Conservation (phyloP, 1,284 basidiomycete genomes). For the Tilletiaria anomala region DNA sequence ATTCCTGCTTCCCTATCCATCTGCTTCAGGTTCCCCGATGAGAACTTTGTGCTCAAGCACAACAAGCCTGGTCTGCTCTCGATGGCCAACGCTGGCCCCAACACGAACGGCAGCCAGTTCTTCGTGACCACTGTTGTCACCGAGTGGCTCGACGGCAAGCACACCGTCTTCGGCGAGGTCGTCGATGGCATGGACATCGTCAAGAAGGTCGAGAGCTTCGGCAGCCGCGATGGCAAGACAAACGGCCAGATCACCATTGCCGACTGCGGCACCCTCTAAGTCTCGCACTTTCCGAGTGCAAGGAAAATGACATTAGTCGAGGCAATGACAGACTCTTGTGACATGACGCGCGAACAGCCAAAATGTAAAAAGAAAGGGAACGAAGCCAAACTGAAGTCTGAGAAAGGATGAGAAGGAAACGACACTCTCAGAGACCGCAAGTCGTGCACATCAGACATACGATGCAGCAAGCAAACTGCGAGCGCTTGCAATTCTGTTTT, state of each 20-base stretch:
- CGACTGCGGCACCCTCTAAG: conserved; percentile 33
- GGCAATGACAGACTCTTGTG: too few relatives aligned
- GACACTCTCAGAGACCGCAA: too few relatives aligned
- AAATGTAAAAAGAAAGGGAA: too few relatives aligned
- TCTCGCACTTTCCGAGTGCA: too few relatives aligned
- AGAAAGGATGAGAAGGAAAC: too few relatives aligned
- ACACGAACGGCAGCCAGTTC: conserved; percentile 36
- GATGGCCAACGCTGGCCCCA: conserved; percentile 40
- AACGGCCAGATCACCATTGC: conserved; percentile 31
- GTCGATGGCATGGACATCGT: conserved; percentile 32
- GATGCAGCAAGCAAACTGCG: too few relatives aligned
- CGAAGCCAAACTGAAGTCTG: too few relatives aligned
- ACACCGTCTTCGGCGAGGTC: conserved; percentile 34
- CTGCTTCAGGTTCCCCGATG: conserved; percentile 8
- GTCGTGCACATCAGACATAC: too few relatives aligned
- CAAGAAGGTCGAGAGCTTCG: conserved; percentile 14
- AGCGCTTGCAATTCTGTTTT: too few relatives aligned
- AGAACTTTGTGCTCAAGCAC: conserved; percentile 23
- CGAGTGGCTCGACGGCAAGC: conserved; percentile 26
- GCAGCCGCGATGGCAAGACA: conserved; percentile 22
- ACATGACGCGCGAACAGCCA: too few relatives aligned
- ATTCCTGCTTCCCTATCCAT: not conserved
- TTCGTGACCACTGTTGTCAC: conserved; percentile 37
- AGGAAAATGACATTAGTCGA: too few relatives aligned
- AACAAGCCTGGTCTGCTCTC: conserved; percentile 23